Evolutionary conservation across 202 grass and related monocot genomes (phyloP), one percentile per base, ranked within the genome.

Genomic region (Schoenoplectus triqueter): DNA sequence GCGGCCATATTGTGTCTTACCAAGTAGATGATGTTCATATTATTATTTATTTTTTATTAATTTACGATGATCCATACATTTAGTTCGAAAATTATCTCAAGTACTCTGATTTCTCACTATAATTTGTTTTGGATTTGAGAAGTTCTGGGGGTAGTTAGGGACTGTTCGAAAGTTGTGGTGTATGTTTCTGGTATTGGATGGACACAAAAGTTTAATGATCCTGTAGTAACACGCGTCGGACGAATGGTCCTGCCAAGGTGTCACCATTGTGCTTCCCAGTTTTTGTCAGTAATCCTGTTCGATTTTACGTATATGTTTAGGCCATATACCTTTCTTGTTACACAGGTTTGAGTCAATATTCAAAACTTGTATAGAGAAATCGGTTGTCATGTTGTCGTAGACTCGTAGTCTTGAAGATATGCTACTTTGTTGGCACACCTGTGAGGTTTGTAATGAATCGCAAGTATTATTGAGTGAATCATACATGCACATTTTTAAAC

Each of bases 41-140:
- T 31, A 31, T 31, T 31, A 31, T 31, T 31, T 31, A 31, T 31
- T 31, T 31, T 31, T 31, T 31, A 31, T 31, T 31, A 31, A 31
- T 31, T 31, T 31, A 31, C 1, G 31, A 40, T 42, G 49, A 40
- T 59, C 21, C 17, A 22, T 60, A 56, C 5, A 7, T 79, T n/a
- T 61, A 3, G 31, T 61, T 40, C 45, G 14, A 1, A 60, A 22
- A 40, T 57, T 76, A 56, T 19, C 50, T 76, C 20, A 57, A 57
- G 13, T 57, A n/a, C 51, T 21, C 21, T 40, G 52, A 77, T 57
- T 57, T 77, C 22, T 77, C 51, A 59, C 2, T 77, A 17, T 59
- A 40, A 22, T 59, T 5, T 71, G 6, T 48, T 77, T 77, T 40
- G 22, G 52, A 77, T 42, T 77, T 57, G 73, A 59, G 73, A 77